Conservation (phyloP, 78 protist species). For the Tieghemostelium lacteum region DNA sequence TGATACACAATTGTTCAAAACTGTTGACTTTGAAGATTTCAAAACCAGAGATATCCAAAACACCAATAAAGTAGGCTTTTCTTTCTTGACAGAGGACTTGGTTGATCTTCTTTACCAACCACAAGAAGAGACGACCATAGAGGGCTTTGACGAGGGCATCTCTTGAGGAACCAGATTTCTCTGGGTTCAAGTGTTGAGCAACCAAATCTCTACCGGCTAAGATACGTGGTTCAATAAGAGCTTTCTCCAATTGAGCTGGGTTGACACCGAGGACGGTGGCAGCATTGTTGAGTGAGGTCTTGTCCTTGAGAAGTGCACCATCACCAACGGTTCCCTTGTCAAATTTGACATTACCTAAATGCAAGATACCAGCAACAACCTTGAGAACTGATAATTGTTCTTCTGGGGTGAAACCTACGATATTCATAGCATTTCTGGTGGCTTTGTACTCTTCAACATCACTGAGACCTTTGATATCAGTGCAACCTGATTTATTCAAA, state of each 20-base stretch:
- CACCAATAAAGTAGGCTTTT: conserved; percentile 90
- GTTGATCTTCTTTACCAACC: conserved; percentile 93
- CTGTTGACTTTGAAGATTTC: conserved; percentile 94
- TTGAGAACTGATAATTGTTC: conserved; percentile 74
- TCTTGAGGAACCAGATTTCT: conserved; percentile 80
- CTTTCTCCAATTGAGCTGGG: conserved; percentile 44
- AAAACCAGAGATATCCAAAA: conserved; percentile 95
- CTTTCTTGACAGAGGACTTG: conserved; percentile 57
- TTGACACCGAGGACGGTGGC: conserved; percentile 75
- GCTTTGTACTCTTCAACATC: conserved; percentile 76
- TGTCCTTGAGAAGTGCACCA: conserved; percentile 58
- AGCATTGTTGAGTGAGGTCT: conserved; percentile 49
- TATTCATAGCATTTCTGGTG: conserved; percentile 79
- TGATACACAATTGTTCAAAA: conserved; percentile 97
- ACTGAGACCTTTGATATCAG: conserved; percentile 70
- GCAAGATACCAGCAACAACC: conserved; percentile 89
- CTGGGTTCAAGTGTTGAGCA: conserved; percentile 82
- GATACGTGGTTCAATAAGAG: conserved; percentile 84
- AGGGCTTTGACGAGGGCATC: conserved; percentile 96
- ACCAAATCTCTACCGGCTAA: conserved; percentile 90
- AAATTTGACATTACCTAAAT: conserved; percentile 90
- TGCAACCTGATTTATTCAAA: conserved; percentile 68
- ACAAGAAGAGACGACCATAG: conserved; percentile 95
- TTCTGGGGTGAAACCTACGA: conserved; percentile 81
- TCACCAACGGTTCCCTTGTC: conserved; percentile 57